Evolutionary conservation across 805 yeast genomes (phyloP).

Genomic region (Sugiyamaella marilandica): DNA sequence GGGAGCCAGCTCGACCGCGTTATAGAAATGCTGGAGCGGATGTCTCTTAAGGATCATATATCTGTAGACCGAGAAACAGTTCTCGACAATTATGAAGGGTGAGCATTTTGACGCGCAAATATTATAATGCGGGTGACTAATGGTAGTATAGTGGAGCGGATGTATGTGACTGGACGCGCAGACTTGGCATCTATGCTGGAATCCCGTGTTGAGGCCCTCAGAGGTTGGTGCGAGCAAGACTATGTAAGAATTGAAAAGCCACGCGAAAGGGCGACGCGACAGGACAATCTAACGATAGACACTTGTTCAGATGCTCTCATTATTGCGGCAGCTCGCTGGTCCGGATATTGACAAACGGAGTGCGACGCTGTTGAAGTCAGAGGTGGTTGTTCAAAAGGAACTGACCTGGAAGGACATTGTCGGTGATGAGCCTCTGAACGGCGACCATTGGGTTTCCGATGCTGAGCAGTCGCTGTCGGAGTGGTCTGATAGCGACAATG

Average conservation of each 20-base stretch:
- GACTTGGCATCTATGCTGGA: constrained; percentile 27
- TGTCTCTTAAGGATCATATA: constrained; percentile 33
- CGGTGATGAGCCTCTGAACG: constrained; percentile 27
- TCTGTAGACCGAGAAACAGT: constrained; percentile 19
- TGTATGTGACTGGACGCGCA: constrained; percentile 27
- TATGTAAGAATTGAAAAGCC: constrained; percentile 13
- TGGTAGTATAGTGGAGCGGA: constrained; percentile 25
- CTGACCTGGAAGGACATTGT: constrained; percentile 27
- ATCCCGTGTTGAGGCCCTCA: constrained; percentile 18
- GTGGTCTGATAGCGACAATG: constrained; percentile 6
- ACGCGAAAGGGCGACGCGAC: neutral
- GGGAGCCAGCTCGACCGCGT: neutral
- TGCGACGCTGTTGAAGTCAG: neutral
- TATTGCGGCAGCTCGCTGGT: constrained; percentile 4
- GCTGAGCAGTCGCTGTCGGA: constrained; percentile 6
- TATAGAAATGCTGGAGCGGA: neutral
- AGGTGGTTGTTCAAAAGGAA: neutral
- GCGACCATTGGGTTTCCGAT: constrained; percentile 27
- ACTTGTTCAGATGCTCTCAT: neutral
- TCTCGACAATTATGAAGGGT: constrained; percentile 16
- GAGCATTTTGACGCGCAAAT: neutral
- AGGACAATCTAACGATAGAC: neutral
- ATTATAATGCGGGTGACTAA: neutral
- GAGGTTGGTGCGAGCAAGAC: constrained; percentile 13
- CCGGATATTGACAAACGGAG: neutral